Percentiles rank a stretch among this genome's conserved stretches.
These are phyloP conservation scores for Apiospora phragmitis DNA, from an alignment of 2,329 filamentous ascomycete genomes.

Conservation along the genomic window DNA sequence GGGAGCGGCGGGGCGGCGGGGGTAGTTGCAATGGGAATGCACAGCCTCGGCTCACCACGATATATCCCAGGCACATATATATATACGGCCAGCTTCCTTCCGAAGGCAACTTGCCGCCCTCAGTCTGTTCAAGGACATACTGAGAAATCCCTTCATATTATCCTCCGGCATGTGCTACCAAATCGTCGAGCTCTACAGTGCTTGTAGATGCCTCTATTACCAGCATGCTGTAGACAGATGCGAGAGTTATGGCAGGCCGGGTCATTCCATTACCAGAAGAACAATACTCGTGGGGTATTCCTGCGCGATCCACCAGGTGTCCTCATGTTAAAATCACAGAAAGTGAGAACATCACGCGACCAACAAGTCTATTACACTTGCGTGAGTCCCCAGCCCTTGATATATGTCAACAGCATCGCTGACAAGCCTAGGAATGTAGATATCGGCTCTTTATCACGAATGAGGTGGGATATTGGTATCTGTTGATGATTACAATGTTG, in stretches of 20 bases:
- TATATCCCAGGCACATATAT: background rate
- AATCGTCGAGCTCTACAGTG: slow-evolving; percentile 81
- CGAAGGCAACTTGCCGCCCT: background rate
- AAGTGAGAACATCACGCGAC: background rate
- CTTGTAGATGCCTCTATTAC: slow-evolving; percentile 86
- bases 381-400: background rate
- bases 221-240: slow-evolving; percentile 85
- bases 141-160: no score
- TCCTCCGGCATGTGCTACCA: slow-evolving; percentile 74
- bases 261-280: slow-evolving; percentile 71
- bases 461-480: slow-evolving; percentile 14
- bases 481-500: background rate
- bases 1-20: background rate
- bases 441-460: slow-evolving; percentile 9
- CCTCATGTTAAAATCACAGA: slow-evolving; percentile 18
- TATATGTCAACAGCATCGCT: background rate
- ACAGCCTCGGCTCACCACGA: background rate
- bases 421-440: background rate
- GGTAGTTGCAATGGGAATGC: background rate
- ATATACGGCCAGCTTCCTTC: background rate
- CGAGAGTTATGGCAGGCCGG: slow-evolving; percentile 69
- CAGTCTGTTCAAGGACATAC: no score
- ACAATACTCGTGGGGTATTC: slow-evolving; percentile 82
- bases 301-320: slow-evolving; percentile 60
- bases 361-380: background rate